Base-by-base conservation (phyloP, 2,329 filamentous ascomycete species). In the Didymella exigua region DNA sequence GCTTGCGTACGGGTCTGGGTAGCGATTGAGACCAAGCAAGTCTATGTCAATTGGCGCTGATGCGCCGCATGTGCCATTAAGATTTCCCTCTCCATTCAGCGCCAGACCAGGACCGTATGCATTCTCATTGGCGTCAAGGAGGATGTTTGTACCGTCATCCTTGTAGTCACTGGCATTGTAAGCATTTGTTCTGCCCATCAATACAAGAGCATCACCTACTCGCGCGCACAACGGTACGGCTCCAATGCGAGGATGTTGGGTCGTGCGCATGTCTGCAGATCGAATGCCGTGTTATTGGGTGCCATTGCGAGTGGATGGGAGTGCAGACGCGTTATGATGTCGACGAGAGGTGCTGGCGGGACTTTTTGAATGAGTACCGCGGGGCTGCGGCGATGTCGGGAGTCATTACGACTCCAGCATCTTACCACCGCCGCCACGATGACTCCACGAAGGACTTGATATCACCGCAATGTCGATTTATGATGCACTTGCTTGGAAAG, bases 61-160 rank as follows among this genome's bases (percentile, higher is more conserved):
- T 14, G 42, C 37, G 27, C 37, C 40, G 10, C 41, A 42, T 26
- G 30, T 46, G 54, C 77, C 76, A 60, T 77, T 77, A 36, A 84
- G 76, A 44, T 81, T 79, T 10, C 80, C 78, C 34, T 82, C 70
- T 1, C 71, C 67, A 26, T 76, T 76, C 43, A 87, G 66, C 2
- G 82, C 78, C 43, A 97, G 79, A 1, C 90, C 89, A 0, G 95
- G 93, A 0, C 95, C 95, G 69, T 89, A 97, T 56, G 95, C 92
- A 72, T 99, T 99, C 79, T 99, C 95, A 71, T 99, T 99, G 66
- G 95, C 95, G 74, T 99, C 95, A 63, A 99, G 89, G 47, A 99
- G 88, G 68, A 98, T 87, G 71, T 98, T 98, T 55, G 87, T 93
- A 65, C 95, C 95, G 73, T 99, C 90, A 75, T 99, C 93, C 80